Evolutionary conservation across 495 filamentous ascomycete species (phyloP), one percentile per base, ranked within the genome.

Genomic region (Daldinia loculata): DNA sequence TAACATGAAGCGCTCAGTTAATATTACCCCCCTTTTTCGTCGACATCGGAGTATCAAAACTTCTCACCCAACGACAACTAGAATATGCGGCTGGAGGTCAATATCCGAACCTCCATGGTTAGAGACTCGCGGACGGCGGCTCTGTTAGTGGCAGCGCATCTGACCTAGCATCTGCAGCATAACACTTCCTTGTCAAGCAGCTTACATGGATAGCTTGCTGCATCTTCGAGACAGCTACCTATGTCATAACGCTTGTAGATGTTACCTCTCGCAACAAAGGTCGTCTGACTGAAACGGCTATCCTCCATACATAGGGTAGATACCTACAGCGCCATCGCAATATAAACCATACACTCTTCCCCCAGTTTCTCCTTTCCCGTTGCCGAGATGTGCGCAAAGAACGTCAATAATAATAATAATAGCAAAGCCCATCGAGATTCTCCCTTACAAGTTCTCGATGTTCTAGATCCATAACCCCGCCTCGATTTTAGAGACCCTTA

Each of bases 191-290:
- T 32, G 39, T 39, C 34, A 26, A 39, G 38, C 36, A 32, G 8
- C 52, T 17, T 48, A 48, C 53, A 34, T 57, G 51, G 11, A 24
- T 64, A 36, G 52, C 56, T 51, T 70, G 48, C 62, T 61, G 48
- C 50, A 41, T 15, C 39, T 57, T 56, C 38, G 29, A 36, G 30
- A 38, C 12, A 53, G 24, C 22, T 26, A 72, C 65, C 22, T 26
- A 72, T 68, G 60, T 68, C 64, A 72, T 65, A 27, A 43, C 60
- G 29, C 56, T 58, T 67, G 43, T 34, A 34, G 29, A 63, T 60
- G 53, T 36, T 67, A 71, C 69, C 58, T 67, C 48, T 66, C 27
- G 8, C 39, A 48, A 57, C 32, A 27, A 27, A 60, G 63, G 59
- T 71, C 69, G 69, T 32, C 63, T 67, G 69, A 66, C 61, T 34